Evolutionary conservation across 2,329 filamentous ascomycete species (phyloP), one percentile per base, ranked within the genome.

Genomic region (Chaetomium sp.): DNA sequence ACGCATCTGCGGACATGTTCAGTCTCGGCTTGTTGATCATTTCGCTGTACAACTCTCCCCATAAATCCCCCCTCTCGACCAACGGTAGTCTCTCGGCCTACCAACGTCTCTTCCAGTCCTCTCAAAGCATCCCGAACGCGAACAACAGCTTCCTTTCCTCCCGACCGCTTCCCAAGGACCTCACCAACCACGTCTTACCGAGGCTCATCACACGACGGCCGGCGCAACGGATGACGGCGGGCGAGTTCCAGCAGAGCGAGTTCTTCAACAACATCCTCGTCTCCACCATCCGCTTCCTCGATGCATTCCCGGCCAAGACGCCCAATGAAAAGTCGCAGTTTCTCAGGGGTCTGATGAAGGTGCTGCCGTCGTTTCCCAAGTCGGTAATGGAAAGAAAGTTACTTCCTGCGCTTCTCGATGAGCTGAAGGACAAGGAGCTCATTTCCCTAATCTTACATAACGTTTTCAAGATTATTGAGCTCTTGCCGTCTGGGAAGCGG

Each of bases 201-300:
- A 80, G 87, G 33, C 80, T 99, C 45, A 91, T 99, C 55, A 94
- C 92, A 0, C 81, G 94, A 60, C 79, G 91, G 54, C 90, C 94
- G 2, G 90, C 91, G 3, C 89, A 95, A 68, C 83, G 94, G 45
- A 81, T 97, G 75, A 91, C 85, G 33, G 91, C 92, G 4, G 84
- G 82, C 53, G 92, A 96, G 65, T 97, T 99, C 64, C 94, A 99
- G 68, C 84, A 96, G 70, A 95, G 91, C 66, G 86, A 89, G 62
- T 99, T 95, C 69, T 99, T 99, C 68, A 91, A 99, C 72, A 99
- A 97, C 66, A 89, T 97, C 46, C 78, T 99, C 4, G 90, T 99
- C 27, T 96, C 91, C 0, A 96, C 94, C 0, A 96, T 99, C 59
- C 88, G 94, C 10, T 99, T 99, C 67, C 76, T 99, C 33, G 94